These are phyloP conservation scores for Cicer cuneatum DNA, from an alignment of 306 rosid species.

Conservation along the genomic window DNA sequence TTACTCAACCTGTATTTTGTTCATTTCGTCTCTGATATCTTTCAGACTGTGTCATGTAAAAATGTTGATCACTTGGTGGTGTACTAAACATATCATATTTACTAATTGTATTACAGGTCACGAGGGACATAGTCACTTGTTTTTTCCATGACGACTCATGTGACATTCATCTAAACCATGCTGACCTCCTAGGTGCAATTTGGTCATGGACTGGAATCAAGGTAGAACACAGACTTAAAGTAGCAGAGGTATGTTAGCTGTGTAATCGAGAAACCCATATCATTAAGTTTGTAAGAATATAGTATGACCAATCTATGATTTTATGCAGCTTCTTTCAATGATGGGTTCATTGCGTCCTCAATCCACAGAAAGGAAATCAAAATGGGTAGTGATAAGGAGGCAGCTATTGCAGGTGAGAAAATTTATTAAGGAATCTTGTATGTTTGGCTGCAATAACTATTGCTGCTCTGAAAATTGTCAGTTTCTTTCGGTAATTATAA, in stretches of 20 bases:
- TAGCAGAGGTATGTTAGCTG: conserved; percentile 85
- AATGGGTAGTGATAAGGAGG: conserved; percentile 89
- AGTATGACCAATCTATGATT: conserved; percentile 44
- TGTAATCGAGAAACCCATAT: conserved; percentile 34
- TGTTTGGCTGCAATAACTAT: conserved; percentile 34
- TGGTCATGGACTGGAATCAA: conserved; percentile 97
- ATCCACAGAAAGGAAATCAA: conserved; percentile 82
- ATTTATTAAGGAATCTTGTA: conserved; percentile 20
- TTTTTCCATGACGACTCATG: conserved; percentile 71
- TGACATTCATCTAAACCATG: conserved; percentile 91
- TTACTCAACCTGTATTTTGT: conserved; percentile 18
- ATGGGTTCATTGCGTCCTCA: conserved; percentile 96
- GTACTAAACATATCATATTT: conserved; percentile 26
- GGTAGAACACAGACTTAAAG: conserved; percentile 84
- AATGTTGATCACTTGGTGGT: conserved; percentile 20
- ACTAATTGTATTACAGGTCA: conserved; percentile 63
- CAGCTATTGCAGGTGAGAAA: conserved; percentile 89
- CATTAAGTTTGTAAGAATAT: conserved; percentile 32
- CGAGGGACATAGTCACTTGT: conserved; percentile 71
- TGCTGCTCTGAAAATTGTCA: conserved; percentile 30
- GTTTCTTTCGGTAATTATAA: conserved; percentile 16
- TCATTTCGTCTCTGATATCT: conserved; percentile 32
- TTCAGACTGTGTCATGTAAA: conserved; percentile 23
- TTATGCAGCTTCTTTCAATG: conserved; percentile 83
- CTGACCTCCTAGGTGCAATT: conserved; percentile 80